A percentile compares a stretch with the other conserved stretches of the same genome.
These are phyloP conservation scores for Lepraria neglecta DNA, from an alignment of 495 filamentous ascomycete genomes.

Conservation along the genomic window DNA sequence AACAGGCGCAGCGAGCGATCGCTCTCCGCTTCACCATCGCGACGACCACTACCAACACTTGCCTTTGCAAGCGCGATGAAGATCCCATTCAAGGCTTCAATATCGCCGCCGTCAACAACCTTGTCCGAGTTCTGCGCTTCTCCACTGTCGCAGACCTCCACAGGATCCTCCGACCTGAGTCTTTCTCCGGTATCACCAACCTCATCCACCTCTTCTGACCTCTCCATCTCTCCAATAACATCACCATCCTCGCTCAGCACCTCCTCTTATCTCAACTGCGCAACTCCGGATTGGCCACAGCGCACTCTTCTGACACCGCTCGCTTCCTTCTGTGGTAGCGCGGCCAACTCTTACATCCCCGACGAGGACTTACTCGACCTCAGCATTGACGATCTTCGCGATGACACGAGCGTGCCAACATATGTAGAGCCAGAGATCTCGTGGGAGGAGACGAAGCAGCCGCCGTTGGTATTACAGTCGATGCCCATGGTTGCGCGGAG, in stretches of 20 bases:
- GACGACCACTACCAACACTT: slow-evolving; percentile 19
- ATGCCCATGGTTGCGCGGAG: slow-evolving; percentile 12
- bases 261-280: slow-evolving; percentile 21
- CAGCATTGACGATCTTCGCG: slow-evolving; percentile 18
- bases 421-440: slow-evolving; percentile 11
- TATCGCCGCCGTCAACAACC: slow-evolving; percentile 24
- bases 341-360: slow-evolving; percentile 26
- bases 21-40: slow-evolving; percentile 21
- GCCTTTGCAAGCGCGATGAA: slow-evolving; percentile 27
- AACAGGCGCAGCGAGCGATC: slow-evolving; percentile 23
- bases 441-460: slow-evolving; percentile 26
- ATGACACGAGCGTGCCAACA: slow-evolving; percentile 19
- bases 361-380: slow-evolving; percentile 29
- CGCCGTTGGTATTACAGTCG: slow-evolving; percentile 22
- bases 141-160: slow-evolving; percentile 10
- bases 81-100: slow-evolving; percentile 25
- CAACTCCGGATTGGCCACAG: slow-evolving; percentile 28
- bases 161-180: slow-evolving; percentile 2
- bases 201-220: slow-evolving; percentile 18
- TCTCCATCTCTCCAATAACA: slow-evolving; percentile 19
- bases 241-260: slow-evolving; percentile 16
- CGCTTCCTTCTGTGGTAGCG: slow-evolving; percentile 19
- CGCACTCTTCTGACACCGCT: slow-evolving; percentile 23
- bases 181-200: slow-evolving; percentile 13
- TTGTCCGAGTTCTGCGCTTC: not conserved